Percentiles rank a stretch among this genome's conserved stretches.
Evolutionary conservation across 1,284 basidiomycete species (phyloP).

Genomic region (Rugiboletus extremiorientalis): DNA sequence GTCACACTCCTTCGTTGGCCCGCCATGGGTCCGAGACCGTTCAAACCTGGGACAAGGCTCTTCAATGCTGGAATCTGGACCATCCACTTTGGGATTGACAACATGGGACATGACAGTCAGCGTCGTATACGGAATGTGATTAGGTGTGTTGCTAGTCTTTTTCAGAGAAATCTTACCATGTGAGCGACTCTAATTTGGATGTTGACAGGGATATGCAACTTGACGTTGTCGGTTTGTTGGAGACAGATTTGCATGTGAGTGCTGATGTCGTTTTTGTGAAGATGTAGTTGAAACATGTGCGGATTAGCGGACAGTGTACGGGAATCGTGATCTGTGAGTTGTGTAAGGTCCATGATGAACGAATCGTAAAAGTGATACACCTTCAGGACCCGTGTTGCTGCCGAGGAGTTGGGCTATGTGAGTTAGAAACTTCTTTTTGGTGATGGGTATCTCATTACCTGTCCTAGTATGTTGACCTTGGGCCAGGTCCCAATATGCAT

Average conservation of each 20-base stretch:
- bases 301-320: conserved; percentile 77
- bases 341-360: background rate
- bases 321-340: conserved; percentile 83
- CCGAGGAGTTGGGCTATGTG: conserved; percentile 84
- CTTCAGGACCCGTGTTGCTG: conserved; percentile 67
- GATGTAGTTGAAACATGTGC: background rate
- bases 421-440: conserved; percentile 27
- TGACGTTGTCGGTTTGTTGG: conserved; percentile 81
- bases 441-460: conserved; percentile 9
- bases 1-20: conserved; percentile 56
- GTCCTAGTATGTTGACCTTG: conserved; percentile 71
- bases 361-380: conserved; percentile 1
- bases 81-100: conserved; percentile 87
- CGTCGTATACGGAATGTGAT: conserved; percentile 75
- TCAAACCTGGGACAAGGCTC: conserved; percentile 65
- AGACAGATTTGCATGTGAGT: conserved; percentile 84
- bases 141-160: conserved; percentile 39
- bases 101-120: conserved; percentile 82
- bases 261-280: background rate
- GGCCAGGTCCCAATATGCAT: conserved; percentile 86
- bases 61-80: conserved; percentile 94
- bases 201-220: conserved; percentile 70
- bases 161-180: background rate
- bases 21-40: conserved; percentile 50
- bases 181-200: background rate